Percentiles rank a stretch among this genome's conserved stretches.
phyloP scores from a whole-genome alignment of 805 yeast species.

The Kodamaea laetipori region DNA sequence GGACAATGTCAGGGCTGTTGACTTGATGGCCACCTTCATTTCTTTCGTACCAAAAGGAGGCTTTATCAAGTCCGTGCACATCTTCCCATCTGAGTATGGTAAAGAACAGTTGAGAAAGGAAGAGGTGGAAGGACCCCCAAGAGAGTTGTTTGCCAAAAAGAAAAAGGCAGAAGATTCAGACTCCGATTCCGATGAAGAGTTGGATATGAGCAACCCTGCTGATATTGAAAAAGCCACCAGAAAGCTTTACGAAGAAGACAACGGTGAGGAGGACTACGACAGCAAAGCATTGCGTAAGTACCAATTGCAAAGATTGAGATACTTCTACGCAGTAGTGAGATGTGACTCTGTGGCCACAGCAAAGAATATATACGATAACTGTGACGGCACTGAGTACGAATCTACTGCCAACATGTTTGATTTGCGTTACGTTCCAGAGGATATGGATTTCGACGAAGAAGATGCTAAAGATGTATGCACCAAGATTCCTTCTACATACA shows the following conservation, averaged over 20 bases:
- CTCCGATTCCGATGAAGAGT: conserved; percentile 36
- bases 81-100: conserved; percentile 91
- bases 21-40: conserved; percentile 83
- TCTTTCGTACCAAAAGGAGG: conserved; percentile 84
- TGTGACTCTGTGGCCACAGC: conserved; percentile 80
- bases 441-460: conserved; percentile 76
- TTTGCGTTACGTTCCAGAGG: conserved; percentile 89
- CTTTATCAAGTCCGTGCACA: conserved; percentile 61
- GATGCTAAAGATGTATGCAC: conserved; percentile 73
- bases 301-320: conserved; percentile 89
- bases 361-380: conserved; percentile 71
- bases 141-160: conserved; percentile 65
- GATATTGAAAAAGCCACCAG: conserved; percentile 63
- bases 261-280: conserved; percentile 82
- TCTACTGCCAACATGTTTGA: conserved; percentile 94
- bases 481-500: conserved; percentile 73
- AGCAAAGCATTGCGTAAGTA: conserved; percentile 81
- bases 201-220: conserved; percentile 49
- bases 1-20: conserved; percentile 90
- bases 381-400: conserved; percentile 96
- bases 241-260: conserved; percentile 74
- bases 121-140: conserved; percentile 90
- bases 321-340: conserved; percentile 86
- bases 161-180: conserved; percentile 40
- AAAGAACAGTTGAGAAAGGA: conserved; percentile 89